phyloP scores from a whole-genome alignment of 2,329 filamentous ascomycete genomes.

The Pseudogymnoascus sp. region DNA sequence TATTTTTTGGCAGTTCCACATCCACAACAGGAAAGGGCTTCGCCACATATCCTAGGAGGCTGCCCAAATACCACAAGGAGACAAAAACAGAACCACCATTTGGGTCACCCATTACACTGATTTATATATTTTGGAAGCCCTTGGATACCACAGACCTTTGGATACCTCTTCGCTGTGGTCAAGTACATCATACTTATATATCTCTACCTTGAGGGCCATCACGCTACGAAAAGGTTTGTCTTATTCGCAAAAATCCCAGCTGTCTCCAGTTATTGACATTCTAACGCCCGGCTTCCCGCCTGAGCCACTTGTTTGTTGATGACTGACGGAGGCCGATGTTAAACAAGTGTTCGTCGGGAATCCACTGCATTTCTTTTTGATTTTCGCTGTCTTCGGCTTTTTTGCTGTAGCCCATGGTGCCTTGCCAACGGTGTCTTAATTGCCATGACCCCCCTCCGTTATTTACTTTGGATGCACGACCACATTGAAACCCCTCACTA shows the following conservation, averaged over 20 bases:
- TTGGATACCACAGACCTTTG: neutral
- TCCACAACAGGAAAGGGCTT: constrained; percentile 8
- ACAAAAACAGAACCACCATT: constrained; percentile 3
- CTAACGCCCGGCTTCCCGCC: neutral
- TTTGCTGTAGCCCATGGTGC: neutral
- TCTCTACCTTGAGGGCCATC: neutral
- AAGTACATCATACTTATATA: constrained; percentile 6
- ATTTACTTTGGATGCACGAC: constrained; percentile 8
- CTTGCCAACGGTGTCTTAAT: constrained; percentile 8
- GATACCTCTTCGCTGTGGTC: constrained; percentile 3
- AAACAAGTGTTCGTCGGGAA: constrained; percentile 6
- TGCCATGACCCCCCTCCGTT: neutral
- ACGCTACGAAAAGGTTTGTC: constrained; percentile 6
- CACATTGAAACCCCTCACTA: constrained; percentile 9
- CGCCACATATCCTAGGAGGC: constrained; percentile 3
- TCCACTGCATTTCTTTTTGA: constrained; percentile 2
- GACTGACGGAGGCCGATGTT: constrained; percentile 5
- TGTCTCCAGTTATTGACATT: neutral
- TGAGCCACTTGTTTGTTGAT: neutral
- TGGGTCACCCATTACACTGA: constrained; percentile 3
- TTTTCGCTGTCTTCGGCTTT: constrained; percentile 1
- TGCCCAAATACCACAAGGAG: constrained; percentile 4
- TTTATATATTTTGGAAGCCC: neutral
- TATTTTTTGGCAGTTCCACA: constrained; percentile 10
- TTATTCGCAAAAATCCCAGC: neutral